phyloP scores from a whole-genome alignment of 2,329 filamentous ascomycete species.

The Stagonosporopsis cucurbitacearum region DNA sequence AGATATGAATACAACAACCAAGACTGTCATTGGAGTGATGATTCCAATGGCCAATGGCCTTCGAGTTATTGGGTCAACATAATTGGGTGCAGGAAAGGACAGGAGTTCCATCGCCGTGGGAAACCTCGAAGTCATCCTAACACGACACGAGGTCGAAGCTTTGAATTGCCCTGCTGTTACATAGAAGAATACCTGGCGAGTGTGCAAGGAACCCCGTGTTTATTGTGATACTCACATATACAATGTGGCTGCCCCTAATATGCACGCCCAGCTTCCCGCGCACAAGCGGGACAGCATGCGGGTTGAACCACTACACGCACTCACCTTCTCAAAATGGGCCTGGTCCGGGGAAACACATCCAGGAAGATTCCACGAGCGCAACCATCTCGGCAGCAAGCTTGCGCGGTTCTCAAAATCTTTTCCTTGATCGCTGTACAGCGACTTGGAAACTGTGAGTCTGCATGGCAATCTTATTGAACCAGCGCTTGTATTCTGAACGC shows the following conservation, averaged over 20 bases:
- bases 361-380: neutral
- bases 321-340: conserved; percentile 17
- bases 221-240: neutral
- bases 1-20: conserved; percentile 26
- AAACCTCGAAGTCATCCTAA: conserved; percentile 34
- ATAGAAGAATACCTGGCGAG: conserved; percentile 3
- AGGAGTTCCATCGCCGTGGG: conserved; percentile 34
- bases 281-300: conserved; percentile 9
- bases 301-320: conserved; percentile 10
- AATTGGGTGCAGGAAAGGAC: conserved; percentile 39
- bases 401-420: neutral
- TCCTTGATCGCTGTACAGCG: neutral
- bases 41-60: conserved; percentile 33
- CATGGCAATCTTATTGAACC: neutral
- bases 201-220: conserved; percentile 4
- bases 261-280: conserved; percentile 1
- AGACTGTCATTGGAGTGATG: conserved; percentile 29
- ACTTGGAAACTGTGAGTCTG: neutral
- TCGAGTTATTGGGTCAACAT: conserved; percentile 35
- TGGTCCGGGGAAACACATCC: conserved; percentile 6
- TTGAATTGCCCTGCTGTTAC: conserved; percentile 7
- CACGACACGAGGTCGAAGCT: conserved; percentile 4
- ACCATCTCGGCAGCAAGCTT: neutral
- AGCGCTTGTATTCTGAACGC: neutral
- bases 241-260: conserved; percentile 5